phyloP scores from a whole-genome alignment of 345 rosid genomes.

The Turritis glabra region DNA sequence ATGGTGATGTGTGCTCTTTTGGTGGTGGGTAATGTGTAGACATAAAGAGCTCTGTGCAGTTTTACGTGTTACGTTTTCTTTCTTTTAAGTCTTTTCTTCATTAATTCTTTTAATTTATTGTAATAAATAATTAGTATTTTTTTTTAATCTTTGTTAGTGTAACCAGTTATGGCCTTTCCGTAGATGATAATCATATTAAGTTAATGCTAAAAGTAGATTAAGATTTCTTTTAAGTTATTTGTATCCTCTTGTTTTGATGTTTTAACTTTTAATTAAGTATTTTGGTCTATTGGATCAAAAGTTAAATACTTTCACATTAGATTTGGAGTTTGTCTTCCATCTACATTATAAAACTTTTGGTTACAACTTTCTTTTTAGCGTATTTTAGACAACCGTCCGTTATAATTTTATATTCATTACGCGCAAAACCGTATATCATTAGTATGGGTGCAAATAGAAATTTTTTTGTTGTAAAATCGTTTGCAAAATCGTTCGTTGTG shows the following conservation, averaged over 20 bases:
- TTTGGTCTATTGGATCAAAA: too few relatives aligned
- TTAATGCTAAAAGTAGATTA: background rate
- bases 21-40: conserved; percentile 3
- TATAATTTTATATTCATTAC: too few relatives aligned
- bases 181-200: background rate
- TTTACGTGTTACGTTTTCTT: background rate
- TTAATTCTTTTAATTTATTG: background rate
- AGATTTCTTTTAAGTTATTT: background rate
- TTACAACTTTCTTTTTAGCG: too few relatives aligned
- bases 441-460: too few relatives aligned
- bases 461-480: too few relatives aligned
- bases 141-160: background rate
- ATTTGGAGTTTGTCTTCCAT: background rate
- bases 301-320: background rate
- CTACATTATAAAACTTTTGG: too few relatives aligned
- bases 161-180: background rate
- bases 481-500: too few relatives aligned
- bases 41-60: background rate
- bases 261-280: too few relatives aligned
- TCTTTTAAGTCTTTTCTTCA: background rate
- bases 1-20: background rate
- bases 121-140: background rate
- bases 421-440: too few relatives aligned
- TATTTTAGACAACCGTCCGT: too few relatives aligned
- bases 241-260: background rate